A percentile compares a stretch with the other conserved stretches of the same genome.
Conservation (phyloP, 805 yeast genomes). For the Pachysolen tannophilus region DNA sequence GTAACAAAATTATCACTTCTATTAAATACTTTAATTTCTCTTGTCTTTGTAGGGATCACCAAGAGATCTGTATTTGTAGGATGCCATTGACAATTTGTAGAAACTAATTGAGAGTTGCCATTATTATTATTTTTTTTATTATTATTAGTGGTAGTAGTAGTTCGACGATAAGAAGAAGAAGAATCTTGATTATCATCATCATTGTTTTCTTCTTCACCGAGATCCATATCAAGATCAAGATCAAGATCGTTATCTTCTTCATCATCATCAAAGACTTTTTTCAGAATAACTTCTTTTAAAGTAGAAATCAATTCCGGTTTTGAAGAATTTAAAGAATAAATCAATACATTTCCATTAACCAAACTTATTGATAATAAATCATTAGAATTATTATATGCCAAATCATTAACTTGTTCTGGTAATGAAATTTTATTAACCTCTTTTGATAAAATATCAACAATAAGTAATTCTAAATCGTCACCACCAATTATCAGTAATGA, state of each 20-base stretch:
- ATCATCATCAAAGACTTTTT: constrained; percentile 31
- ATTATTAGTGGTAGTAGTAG: too few relatives aligned
- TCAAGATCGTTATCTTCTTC: constrained; percentile 27
- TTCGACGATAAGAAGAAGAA: too few relatives aligned
- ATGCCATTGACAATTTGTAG: constrained; percentile 62
- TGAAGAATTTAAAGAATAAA: constrained; percentile 49
- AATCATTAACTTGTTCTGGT: constrained; percentile 47
- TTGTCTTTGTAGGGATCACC: constrained; percentile 53
- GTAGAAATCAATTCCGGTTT: constrained; percentile 43
- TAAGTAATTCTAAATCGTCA: constrained; percentile 48
- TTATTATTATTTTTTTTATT: constrained; percentile 3
- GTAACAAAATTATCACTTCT: constrained; percentile 24
- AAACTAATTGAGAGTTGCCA: constrained; percentile 31
- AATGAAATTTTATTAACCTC: constrained; percentile 27
- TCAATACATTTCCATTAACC: constrained; percentile 48
- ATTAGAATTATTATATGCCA: constrained; percentile 48
- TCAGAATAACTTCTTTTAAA: constrained; percentile 30
- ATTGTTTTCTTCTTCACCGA: constrained; percentile 20
- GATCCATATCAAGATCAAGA: too few relatives aligned
- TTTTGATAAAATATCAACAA: constrained; percentile 32
- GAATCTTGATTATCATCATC: too few relatives aligned
- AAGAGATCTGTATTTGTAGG: constrained; percentile 53
- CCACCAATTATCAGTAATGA: constrained; percentile 56
- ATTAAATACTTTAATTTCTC: constrained; percentile 37
- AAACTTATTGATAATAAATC: constrained; percentile 52